Conservation (phyloP, 2,329 filamentous ascomycete genomes). For the Hymenoscyphus occultus region DNA sequence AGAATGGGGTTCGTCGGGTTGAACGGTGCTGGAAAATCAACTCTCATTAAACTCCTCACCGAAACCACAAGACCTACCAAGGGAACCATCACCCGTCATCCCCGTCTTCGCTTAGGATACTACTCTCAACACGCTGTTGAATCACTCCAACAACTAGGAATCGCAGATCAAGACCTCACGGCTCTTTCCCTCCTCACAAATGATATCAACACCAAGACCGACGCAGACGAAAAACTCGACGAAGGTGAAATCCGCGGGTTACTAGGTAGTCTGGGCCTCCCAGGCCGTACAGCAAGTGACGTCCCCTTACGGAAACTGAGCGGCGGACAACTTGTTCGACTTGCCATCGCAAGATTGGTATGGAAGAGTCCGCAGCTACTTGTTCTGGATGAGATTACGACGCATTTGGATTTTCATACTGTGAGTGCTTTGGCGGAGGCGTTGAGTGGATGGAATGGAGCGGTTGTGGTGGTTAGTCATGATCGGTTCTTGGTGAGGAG, state of each 20-base stretch:
- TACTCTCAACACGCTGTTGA: constrained; percentile 81
- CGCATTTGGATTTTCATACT: constrained; percentile 80
- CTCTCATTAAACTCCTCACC: constrained; percentile 69
- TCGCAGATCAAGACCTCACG: constrained; percentile 51
- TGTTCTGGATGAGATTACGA: constrained; percentile 95
- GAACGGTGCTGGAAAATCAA: constrained; percentile 81
- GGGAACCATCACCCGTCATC: constrained; percentile 63
- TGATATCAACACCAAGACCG: constrained; percentile 48
- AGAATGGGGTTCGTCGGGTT: constrained; percentile 73
- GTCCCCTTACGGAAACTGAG: constrained; percentile 71
- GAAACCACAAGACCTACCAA: constrained; percentile 54
- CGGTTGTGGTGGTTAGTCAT: constrained; percentile 74
- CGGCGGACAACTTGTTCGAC: constrained; percentile 77
- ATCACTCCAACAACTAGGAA: constrained; percentile 56
- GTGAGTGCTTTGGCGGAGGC: constrained; percentile 68
- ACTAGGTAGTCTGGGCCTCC: constrained; percentile 66
- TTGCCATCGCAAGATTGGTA: constrained; percentile 87
- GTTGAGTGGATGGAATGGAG: constrained; percentile 67
- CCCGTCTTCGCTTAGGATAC: constrained; percentile 68
- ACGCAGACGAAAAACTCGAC: constrained; percentile 39
- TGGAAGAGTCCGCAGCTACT: constrained; percentile 98
- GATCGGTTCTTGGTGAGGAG: constrained; percentile 78
- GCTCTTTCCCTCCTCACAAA: constrained; percentile 61
- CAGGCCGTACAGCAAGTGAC: constrained; percentile 68
- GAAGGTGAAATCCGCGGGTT: constrained; percentile 68